phyloP scores from a whole-genome alignment of 768 basidiomycete genomes.

The Vararia minispora region DNA sequence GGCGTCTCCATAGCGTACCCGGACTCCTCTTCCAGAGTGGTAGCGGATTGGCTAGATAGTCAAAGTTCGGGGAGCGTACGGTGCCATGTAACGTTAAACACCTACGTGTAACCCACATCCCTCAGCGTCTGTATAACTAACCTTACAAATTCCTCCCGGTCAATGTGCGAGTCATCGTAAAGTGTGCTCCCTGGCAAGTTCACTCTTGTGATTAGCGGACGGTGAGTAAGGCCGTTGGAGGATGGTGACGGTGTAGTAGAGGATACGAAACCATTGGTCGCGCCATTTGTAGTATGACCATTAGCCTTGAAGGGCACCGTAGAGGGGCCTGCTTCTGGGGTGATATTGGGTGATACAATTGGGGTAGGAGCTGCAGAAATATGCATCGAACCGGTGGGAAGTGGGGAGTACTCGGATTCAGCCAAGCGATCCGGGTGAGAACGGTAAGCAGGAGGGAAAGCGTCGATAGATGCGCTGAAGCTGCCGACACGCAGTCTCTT shows the following conservation, averaged over 20 bases:
- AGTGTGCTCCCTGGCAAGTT: constrained; percentile 61
- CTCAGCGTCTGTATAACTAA: constrained; percentile 81
- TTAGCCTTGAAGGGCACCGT: constrained; percentile 10
- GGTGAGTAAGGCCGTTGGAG: too few species aligned
- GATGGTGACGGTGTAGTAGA: not conserved
- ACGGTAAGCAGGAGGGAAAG: constrained; percentile 24
- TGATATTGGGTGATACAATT: constrained; percentile 6
- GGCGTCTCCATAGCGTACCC: constrained; percentile 77
- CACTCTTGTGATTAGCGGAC: constrained; percentile 46
- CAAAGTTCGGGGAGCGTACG: constrained; percentile 10
- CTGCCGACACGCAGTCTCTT: constrained; percentile 61
- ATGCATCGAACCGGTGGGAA: too few species aligned
- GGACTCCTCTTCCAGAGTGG: constrained; percentile 84
- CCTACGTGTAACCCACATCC: constrained; percentile 66
- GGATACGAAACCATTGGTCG: constrained; percentile 17
- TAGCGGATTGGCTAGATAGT: constrained; percentile 66
- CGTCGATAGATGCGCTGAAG: constrained; percentile 22
- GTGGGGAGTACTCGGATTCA: too few species aligned
- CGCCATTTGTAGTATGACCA: constrained; percentile 18
- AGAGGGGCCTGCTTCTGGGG: constrained; percentile 8
- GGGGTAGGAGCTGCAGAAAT: too few species aligned
- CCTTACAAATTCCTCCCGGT: constrained; percentile 86
- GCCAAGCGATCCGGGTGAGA: too few species aligned
- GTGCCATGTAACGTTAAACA: constrained; percentile 2
- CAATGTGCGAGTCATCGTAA: constrained; percentile 68